phyloP scores from a whole-genome alignment of 495 filamentous ascomycete species.

The Sabuloglossum arenarium region DNA sequence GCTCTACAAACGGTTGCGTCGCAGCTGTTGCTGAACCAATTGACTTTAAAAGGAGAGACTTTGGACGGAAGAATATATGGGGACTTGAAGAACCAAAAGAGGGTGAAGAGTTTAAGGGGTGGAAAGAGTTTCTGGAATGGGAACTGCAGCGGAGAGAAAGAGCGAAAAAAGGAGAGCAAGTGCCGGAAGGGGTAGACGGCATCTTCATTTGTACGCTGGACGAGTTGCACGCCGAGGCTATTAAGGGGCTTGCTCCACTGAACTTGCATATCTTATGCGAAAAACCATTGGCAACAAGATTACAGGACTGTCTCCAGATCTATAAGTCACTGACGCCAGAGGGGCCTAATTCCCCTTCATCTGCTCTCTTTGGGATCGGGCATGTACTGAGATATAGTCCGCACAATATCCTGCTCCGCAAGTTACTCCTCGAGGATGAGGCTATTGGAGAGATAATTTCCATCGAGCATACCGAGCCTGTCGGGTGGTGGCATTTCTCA shows the following conservation, averaged over 20 bases:
- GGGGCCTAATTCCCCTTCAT: constrained; percentile 4
- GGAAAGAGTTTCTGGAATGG: constrained; percentile 51
- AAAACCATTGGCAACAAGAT: constrained; percentile 68
- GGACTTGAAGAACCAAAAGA: constrained; percentile 21
- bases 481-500: constrained; percentile 91
- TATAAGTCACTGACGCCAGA: constrained; percentile 30
- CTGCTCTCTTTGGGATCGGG: constrained; percentile 56
- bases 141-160: constrained; percentile 35
- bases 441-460: constrained; percentile 73
- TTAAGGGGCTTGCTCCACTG: constrained; percentile 44
- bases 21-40: constrained; percentile 69
- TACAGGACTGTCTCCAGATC: constrained; percentile 55
- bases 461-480: constrained; percentile 79
- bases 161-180: constrained; percentile 7
- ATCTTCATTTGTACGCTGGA: constrained; percentile 79
- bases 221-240: constrained; percentile 66
- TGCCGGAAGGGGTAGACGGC: constrained; percentile 45
- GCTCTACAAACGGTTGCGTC: constrained; percentile 38
- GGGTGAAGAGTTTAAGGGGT: constrained; percentile 46
- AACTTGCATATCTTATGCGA: constrained; percentile 78
- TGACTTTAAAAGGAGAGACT: constrained; percentile 45
- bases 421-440: constrained; percentile 48
- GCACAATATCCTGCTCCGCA: constrained; percentile 69
- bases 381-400: constrained; percentile 30
- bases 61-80: constrained; percentile 53